Percentiles rank a stretch among this genome's conserved stretches.
Conservation (phyloP, 2,329 filamentous ascomycete species). For the Drechslerella dactyloides region DNA sequence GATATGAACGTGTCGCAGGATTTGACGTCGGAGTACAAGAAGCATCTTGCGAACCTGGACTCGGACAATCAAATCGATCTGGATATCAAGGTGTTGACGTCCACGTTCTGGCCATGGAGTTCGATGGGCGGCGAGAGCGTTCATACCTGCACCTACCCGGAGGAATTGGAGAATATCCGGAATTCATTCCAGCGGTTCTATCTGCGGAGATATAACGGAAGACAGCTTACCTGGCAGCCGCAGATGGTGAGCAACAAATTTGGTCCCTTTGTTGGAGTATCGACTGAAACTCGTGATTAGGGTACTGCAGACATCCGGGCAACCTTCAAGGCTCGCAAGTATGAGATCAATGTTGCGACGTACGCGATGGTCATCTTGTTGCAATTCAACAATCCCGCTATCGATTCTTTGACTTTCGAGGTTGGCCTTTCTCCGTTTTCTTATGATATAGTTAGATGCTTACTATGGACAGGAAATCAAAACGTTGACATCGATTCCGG, state of each 20-base stretch:
- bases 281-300: constrained; percentile 20
- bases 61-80: constrained; percentile 73
- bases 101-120: constrained; percentile 93
- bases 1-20: constrained; percentile 90
- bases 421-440: constrained; percentile 5
- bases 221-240: constrained; percentile 82
- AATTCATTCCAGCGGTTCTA: constrained; percentile 90
- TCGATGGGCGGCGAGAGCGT: constrained; percentile 72
- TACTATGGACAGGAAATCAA: constrained; percentile 65
- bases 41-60: constrained; percentile 68
- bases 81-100: constrained; percentile 82
- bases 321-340: constrained; percentile 74
- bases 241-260: constrained; percentile 61
- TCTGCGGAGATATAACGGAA: constrained; percentile 81
- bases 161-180: constrained; percentile 75
- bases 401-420: constrained; percentile 24
- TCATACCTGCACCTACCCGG: constrained; percentile 74
- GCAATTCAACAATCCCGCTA: constrained; percentile 78
- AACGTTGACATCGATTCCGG: constrained; percentile 68
- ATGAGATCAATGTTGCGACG: constrained; percentile 90
- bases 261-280: background rate
- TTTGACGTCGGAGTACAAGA: constrained; percentile 76
- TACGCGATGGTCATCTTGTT: constrained; percentile 89
- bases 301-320: constrained; percentile 81
- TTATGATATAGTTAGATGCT: background rate